These are phyloP conservation scores for Agaricus subrufescens DNA, from an alignment of 768 basidiomycete genomes.

Conservation along the genomic window DNA sequence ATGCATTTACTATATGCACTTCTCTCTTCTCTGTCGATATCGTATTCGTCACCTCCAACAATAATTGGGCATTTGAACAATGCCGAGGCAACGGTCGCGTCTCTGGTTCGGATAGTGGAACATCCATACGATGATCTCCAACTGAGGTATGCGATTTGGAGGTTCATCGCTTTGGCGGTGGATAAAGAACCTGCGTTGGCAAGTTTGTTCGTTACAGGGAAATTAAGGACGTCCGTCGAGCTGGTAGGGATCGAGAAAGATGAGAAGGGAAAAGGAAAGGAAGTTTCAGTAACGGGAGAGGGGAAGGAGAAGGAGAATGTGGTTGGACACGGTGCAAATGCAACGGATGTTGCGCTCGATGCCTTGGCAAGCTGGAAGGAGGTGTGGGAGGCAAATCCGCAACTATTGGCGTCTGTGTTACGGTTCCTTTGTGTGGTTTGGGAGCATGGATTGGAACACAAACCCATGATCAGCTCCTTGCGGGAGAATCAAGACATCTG, in stretches of 20 bases:
- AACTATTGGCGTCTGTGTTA: conserved; percentile 68
- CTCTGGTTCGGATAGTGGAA: conserved; percentile 66
- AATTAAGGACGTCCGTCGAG: conserved; percentile 47
- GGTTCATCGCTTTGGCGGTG: conserved; percentile 74
- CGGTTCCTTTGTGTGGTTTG: conserved; percentile 75
- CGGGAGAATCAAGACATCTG: conserved; percentile 63
- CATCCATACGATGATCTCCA: conserved; percentile 77
- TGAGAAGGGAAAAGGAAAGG: conserved; percentile 30
- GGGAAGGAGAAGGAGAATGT: conserved; percentile 32
- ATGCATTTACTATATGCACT: conserved; percentile 64
- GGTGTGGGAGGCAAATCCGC: conserved; percentile 74
- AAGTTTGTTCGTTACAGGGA: conserved; percentile 71
- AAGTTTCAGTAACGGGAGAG: conserved; percentile 20
- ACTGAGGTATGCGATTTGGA: conserved; percentile 77
- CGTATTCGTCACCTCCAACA: conserved; percentile 60
- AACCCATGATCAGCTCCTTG: conserved; percentile 46
- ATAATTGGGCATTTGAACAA: conserved; percentile 76
- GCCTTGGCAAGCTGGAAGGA: conserved; percentile 67
- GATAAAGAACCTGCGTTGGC: conserved; percentile 86
- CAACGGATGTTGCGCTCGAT: conserved; percentile 62
- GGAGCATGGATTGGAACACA: conserved; percentile 78
- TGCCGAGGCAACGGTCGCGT: conserved; percentile 64
- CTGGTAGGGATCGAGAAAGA: conserved; percentile 29
- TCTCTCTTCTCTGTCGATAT: conserved; percentile 57
- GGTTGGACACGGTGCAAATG: conserved; percentile 35